Evolutionary conservation across 495 filamentous ascomycete species (phyloP).

Genomic region (Tuber microsphaerosporum): DNA sequence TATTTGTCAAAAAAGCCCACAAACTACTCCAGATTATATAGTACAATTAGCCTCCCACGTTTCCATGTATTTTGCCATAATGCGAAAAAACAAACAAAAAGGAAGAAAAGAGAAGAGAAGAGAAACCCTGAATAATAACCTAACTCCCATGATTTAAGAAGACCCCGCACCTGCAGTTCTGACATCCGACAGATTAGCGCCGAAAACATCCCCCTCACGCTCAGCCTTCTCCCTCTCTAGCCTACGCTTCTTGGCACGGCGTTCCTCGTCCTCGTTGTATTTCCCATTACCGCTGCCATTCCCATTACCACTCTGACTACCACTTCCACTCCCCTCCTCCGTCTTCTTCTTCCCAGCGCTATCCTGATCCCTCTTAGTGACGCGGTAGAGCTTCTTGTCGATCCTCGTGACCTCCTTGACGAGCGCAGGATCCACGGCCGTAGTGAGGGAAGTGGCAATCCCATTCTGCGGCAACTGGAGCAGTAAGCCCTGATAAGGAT

Average conservation of each 20-base stretch:
- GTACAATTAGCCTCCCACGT: not conserved
- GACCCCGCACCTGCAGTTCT: not conserved
- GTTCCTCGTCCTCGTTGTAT: constrained; percentile 27
- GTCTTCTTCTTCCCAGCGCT: constrained; percentile 37
- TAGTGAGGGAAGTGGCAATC: constrained; percentile 24
- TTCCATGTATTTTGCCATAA: not conserved
- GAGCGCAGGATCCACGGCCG: constrained; percentile 21
- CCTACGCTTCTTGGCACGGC: constrained; percentile 33
- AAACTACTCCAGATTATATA: not conserved
- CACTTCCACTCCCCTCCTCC: constrained; percentile 14
- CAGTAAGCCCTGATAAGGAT: constrained; percentile 27
- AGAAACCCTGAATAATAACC: not conserved
- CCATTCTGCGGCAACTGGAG: constrained; percentile 37
- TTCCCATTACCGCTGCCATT: constrained; percentile 17
- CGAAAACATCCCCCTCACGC: constrained; percentile 40
- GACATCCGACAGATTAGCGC: constrained; percentile 1
- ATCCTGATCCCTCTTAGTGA: constrained; percentile 53
- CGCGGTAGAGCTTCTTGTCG: constrained; percentile 59
- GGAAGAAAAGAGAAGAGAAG: not conserved
- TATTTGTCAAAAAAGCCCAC: not conserved
- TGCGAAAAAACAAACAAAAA: not conserved
- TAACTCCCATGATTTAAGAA: not conserved
- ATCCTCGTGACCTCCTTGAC: constrained; percentile 52
- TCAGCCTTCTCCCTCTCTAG: constrained; percentile 38
- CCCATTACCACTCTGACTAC: constrained; percentile 34